phyloP scores from a whole-genome alignment of 2,329 filamentous ascomycete genomes.

The Cordyceps fumosorosea region DNA sequence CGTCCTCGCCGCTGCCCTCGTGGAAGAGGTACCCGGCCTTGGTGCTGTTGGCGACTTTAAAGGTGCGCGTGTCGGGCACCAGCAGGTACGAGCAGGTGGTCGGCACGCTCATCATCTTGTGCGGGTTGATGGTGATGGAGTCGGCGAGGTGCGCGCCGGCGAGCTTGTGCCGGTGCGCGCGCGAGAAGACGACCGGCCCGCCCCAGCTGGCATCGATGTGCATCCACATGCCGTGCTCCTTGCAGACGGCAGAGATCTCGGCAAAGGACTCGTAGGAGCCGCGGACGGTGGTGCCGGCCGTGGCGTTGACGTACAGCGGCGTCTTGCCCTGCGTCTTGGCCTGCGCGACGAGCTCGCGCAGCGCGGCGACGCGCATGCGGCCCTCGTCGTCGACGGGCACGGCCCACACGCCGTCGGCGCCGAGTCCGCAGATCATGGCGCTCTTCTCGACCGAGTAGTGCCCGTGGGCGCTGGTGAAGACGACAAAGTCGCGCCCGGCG shows the following conservation, averaged over 20 bases:
- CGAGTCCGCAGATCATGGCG: conserved; percentile 83
- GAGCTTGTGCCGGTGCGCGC: conserved; percentile 57
- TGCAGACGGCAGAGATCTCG: conserved; percentile 63
- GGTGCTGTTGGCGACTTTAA: conserved; percentile 79
- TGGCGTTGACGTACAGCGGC: conserved; percentile 92
- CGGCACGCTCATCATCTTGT: conserved; percentile 94
- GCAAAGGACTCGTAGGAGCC: conserved; percentile 81
- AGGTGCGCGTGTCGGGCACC: conserved; percentile 65
- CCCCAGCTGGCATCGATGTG: conserved; percentile 94
- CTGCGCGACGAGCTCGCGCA: conserved; percentile 56
- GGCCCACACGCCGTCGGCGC: conserved; percentile 62
- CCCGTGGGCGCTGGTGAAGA: conserved; percentile 85
- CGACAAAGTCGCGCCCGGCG: conserved; percentile 63
- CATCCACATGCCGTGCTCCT: conserved; percentile 72
- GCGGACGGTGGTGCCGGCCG: conserved; percentile 87
- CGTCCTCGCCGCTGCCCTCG: conserved; percentile 33
- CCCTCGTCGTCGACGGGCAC: conserved; percentile 70
- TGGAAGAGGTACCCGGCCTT: conserved; percentile 85
- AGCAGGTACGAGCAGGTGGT: conserved; percentile 88
- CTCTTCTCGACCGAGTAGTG: conserved; percentile 96
- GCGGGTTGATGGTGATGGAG: conserved; percentile 82
- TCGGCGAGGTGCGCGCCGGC: conserved; percentile 67
- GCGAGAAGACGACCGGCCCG: conserved; percentile 71
- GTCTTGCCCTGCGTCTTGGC: conserved; percentile 64
- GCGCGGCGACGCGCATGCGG: conserved; percentile 59